Evolutionary conservation across 139 green algal genomes (phyloP).

Genomic region (Desmodesmus armatus): DNA sequence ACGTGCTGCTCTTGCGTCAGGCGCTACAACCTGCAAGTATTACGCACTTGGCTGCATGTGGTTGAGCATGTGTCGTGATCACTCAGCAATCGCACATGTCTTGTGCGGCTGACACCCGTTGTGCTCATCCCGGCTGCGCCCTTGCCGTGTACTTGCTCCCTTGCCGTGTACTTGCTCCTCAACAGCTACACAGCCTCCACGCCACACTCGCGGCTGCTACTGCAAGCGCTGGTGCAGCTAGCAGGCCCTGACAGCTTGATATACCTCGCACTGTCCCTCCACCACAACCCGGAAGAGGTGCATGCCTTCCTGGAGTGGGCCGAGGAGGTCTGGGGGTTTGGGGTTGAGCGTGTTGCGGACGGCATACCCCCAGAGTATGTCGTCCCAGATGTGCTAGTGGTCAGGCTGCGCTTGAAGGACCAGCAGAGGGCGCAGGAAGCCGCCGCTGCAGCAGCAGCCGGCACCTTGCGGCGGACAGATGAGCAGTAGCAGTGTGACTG

Average conservation of each 20-base stretch:
- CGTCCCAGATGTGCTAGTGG: conserved; percentile 51
- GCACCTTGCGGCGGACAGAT: conserved; percentile 6
- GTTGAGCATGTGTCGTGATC: no score
- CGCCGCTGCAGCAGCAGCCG: background rate
- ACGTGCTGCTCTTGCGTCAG: no score
- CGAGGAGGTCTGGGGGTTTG: conserved; percentile 22
- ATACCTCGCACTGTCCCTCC: conserved; percentile 59
- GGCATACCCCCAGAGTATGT: conserved; percentile 47
- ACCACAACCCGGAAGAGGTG: conserved; percentile 66
- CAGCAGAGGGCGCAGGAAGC: background rate
- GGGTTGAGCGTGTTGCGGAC: conserved; percentile 15
- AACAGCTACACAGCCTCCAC: conserved; percentile 43
- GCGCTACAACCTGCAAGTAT: no score
- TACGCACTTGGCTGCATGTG: no score
- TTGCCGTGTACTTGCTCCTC: background rate
- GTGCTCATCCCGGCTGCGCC: background rate
- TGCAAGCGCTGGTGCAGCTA: conserved; percentile 58
- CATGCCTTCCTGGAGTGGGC: conserved; percentile 53
- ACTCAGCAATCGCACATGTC: no score
- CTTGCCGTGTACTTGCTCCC: background rate
- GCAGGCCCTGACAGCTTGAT: conserved; percentile 42
- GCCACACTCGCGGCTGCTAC: conserved; percentile 63
- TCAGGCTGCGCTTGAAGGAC: conserved; percentile 24
- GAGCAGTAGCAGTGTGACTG: no score
- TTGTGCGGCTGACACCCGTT: no score